Base-by-base conservation (phyloP, 2,329 filamentous ascomycete species). In the Hypoxylon sp. region DNA sequence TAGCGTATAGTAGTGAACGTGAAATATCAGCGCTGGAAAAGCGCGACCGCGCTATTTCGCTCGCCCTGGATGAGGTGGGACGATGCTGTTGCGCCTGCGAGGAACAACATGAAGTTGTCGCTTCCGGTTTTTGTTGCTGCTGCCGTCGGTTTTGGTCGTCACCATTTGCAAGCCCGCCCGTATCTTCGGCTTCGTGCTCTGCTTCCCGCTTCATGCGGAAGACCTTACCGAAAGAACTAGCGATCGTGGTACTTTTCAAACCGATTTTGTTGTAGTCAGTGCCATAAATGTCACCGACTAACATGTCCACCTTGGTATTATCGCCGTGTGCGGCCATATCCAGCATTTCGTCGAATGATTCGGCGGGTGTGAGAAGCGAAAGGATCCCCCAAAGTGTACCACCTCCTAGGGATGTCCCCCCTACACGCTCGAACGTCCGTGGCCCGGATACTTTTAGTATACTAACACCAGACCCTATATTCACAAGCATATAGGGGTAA, bases 381-480 rank as follows among this genome's bases (percentile, higher is more conserved):
- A 99, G 86, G 24, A 99, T 85, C 0, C 96, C 96, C 96, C 96
- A 99, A 58, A 99, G 91, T 1, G 96, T 99, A n/a, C 96, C 96
- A 48, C 96, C 96, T 35, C 96, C 96, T 0, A 99, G 87, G 3
- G 94, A 97, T 2, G 96, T 98, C 67, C 96, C 96, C 59, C 96
- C 96, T 9, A 99, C 95, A 75, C 96, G 93, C 80, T 97, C 87
- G 79, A 92, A 98, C 71, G 94, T 88, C 60, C 92, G 88, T 0
- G 94, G 94, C 0, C 94, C 95, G 0, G 93, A 97, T 6, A 99
- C 96, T 79, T 98, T 98, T 81, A 99, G 91, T 88, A 99, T 97
- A 46, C 92, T 96, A 4, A 99, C 96, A 57, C 96, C 96, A 6
- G 94, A 98, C 50, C 96, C 96, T 74, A 99, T 99, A 81, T 99